These are phyloP conservation scores for Scedosporium aurantiacum DNA, from an alignment of 2,329 filamentous ascomycete species.

Conservation along the genomic window DNA sequence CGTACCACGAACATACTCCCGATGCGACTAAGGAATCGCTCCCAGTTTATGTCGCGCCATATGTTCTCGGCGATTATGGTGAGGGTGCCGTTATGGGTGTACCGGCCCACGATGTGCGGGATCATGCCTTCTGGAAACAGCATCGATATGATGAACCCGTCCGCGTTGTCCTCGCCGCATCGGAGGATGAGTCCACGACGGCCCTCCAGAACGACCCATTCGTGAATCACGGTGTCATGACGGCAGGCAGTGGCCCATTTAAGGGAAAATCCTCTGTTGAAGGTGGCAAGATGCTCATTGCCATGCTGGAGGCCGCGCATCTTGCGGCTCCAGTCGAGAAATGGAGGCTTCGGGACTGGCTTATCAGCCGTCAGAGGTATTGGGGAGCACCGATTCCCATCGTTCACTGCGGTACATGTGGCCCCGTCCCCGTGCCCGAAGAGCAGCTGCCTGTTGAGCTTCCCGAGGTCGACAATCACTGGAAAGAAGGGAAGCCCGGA, in stretches of 20 bases:
- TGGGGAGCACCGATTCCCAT: conserved; percentile 90
- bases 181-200: conserved; percentile 35
- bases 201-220: conserved; percentile 42
- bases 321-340: conserved; percentile 55
- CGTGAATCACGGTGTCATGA: conserved; percentile 56
- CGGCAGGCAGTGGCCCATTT: conserved; percentile 52
- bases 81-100: conserved; percentile 89
- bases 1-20: conserved; percentile 38
- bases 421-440: conserved; percentile 66
- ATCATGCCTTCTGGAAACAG: conserved; percentile 68
- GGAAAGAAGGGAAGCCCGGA: conserved; percentile 57
- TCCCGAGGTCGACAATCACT: conserved; percentile 57
- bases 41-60: conserved; percentile 72
- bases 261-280: conserved; percentile 51
- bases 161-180: conserved; percentile 47
- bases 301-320: conserved; percentile 39
- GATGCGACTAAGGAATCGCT: conserved; percentile 44
- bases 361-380: conserved; percentile 84
- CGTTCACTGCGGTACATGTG: conserved; percentile 67
- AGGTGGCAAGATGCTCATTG: conserved; percentile 50
- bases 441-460: conserved; percentile 66
- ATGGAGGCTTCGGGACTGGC: conserved; percentile 80
- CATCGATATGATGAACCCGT: conserved; percentile 53
- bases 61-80: conserved; percentile 76
- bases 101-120: conserved; percentile 70